Percentiles rank a stretch among this genome's conserved stretches.
These are phyloP conservation scores for Erigeron philadelphicus DNA, from an alignment of 140 eudicot species.

Conservation along the genomic window DNA sequence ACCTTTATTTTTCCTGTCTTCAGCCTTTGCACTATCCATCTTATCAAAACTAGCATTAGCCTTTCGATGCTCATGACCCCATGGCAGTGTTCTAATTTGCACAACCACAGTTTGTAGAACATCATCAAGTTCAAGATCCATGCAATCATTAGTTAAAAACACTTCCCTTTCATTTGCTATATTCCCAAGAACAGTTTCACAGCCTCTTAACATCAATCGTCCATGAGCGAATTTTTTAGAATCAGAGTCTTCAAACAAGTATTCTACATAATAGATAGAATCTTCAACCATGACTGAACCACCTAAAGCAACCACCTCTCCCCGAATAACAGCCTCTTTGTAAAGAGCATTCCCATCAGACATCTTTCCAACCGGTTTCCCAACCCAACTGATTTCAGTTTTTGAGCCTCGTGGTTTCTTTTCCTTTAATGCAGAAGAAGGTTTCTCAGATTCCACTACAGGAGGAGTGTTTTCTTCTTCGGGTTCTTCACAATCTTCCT, in stretches of 20 bases:
- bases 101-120: conserved; percentile 40
- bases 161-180: conserved; percentile 79
- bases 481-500: conserved; percentile 55
- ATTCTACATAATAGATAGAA: conserved; percentile 67
- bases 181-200: conserved; percentile 73
- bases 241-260: conserved; percentile 64
- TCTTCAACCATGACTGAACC: conserved; percentile 57
- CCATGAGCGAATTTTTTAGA: conserved; percentile 70
- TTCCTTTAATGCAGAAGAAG: conserved; percentile 30
- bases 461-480: conserved; percentile 30
- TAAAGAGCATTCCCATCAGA: conserved; percentile 43
- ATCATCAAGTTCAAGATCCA: conserved; percentile 62
- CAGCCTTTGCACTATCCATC: conserved; percentile 65
- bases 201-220: conserved; percentile 62
- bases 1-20: conserved; percentile 67
- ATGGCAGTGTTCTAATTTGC: conserved; percentile 50
- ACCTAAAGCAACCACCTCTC: conserved; percentile 52
- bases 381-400: conserved; percentile 63
- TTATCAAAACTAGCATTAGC: conserved; percentile 56
- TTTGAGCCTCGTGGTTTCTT: conserved; percentile 30
- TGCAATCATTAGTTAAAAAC: conserved; percentile 69
- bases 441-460: conserved; percentile 33
- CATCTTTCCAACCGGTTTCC: conserved; percentile 43
- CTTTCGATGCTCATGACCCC: conserved; percentile 86
- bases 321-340: conserved; percentile 49